Conservation (phyloP, 768 basidiomycete genomes). For the Baorangia bicolor region DNA sequence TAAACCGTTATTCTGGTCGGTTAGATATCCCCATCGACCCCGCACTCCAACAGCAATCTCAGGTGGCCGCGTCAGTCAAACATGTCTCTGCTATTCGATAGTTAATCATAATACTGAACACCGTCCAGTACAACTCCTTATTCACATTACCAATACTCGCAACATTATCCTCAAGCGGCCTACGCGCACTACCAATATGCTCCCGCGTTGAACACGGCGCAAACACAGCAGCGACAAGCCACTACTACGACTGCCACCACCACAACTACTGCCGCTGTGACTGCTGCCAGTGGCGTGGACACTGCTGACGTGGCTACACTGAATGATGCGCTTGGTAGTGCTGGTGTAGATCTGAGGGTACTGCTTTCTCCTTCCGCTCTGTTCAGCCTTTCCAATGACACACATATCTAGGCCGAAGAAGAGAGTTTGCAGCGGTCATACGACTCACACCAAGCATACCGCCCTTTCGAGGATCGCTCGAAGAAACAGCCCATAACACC, state of each 20-base stretch:
- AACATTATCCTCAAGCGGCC: slow-evolving; percentile 37
- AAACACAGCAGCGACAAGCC: slow-evolving; percentile 33
- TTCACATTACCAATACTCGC: slow-evolving; percentile 44
- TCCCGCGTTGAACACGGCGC: slow-evolving; percentile 28
- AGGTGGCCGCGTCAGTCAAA: slow-evolving; percentile 42
- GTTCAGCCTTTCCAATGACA: neutral
- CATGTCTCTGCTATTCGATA: neutral
- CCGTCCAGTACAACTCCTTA: slow-evolving; percentile 45
- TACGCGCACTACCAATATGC: slow-evolving; percentile 46
- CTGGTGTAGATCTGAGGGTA: slow-evolving; percentile 83
- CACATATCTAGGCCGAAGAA: slow-evolving; percentile 71
- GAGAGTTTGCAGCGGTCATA: slow-evolving; percentile 70
- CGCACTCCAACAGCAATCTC: slow-evolving; percentile 61
- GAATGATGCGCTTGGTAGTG: slow-evolving; percentile 83
- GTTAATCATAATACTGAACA: slow-evolving; percentile 3
- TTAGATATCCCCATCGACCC: slow-evolving; percentile 67
- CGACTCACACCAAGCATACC: slow-evolving; percentile 60
- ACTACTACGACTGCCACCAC: slow-evolving; percentile 14
- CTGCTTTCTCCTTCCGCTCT: slow-evolving; percentile 16
- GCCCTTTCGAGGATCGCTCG: slow-evolving; percentile 73
- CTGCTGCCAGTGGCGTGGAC: slow-evolving; percentile 44
- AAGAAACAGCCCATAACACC: slow-evolving; percentile 72
- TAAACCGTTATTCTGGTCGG: slow-evolving; percentile 7
- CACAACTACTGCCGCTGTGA: slow-evolving; percentile 16
- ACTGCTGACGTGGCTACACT: slow-evolving; percentile 73